phyloP scores from a whole-genome alignment of 2,329 filamentous ascomycete genomes.

The Claviceps maximensis region DNA sequence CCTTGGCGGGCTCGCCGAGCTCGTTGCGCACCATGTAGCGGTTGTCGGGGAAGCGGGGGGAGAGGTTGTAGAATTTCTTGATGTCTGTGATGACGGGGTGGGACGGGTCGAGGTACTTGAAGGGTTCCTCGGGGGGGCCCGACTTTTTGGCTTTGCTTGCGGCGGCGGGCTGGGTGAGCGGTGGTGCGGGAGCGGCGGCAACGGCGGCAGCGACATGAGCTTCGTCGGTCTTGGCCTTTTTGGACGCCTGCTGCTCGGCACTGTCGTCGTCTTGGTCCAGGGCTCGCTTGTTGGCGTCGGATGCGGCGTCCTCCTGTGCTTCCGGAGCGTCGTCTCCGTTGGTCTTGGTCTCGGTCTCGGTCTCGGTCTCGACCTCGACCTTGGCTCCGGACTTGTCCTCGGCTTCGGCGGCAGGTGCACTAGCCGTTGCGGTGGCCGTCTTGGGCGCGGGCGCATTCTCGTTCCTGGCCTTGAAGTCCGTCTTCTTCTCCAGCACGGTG shows the following conservation, averaged over 20 bases:
- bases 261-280: slow-evolving; percentile 20
- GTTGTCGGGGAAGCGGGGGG: slow-evolving; percentile 71
- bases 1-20: slow-evolving; percentile 74
- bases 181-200: slow-evolving; percentile 8
- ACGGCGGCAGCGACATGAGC: slow-evolving; percentile 8
- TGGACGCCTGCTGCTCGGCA: slow-evolving; percentile 26
- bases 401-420: slow-evolving; percentile 4
- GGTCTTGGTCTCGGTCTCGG: slow-evolving; percentile 15
- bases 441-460: slow-evolving; percentile 49
- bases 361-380: slow-evolving; percentile 8
- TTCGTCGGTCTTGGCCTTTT: slow-evolving; percentile 33
- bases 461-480: slow-evolving; percentile 67
- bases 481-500: slow-evolving; percentile 80
- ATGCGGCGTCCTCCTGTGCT: slow-evolving; percentile 13
- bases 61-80: slow-evolving; percentile 73
- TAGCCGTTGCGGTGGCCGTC: slow-evolving; percentile 2
- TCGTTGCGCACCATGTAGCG: slow-evolving; percentile 96
- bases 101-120: slow-evolving; percentile 70
- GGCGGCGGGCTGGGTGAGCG: slow-evolving; percentile 9
- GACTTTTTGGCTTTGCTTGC: slow-evolving; percentile 27
- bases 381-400: slow-evolving; percentile 13
- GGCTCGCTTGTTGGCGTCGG: slow-evolving; percentile 22
- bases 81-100: slow-evolving; percentile 69
- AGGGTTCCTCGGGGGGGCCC: slow-evolving; percentile 69
- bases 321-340: slow-evolving; percentile 14